Base-by-base conservation (phyloP, 306 rosid genomes). In the Cucumis melo region DNA sequence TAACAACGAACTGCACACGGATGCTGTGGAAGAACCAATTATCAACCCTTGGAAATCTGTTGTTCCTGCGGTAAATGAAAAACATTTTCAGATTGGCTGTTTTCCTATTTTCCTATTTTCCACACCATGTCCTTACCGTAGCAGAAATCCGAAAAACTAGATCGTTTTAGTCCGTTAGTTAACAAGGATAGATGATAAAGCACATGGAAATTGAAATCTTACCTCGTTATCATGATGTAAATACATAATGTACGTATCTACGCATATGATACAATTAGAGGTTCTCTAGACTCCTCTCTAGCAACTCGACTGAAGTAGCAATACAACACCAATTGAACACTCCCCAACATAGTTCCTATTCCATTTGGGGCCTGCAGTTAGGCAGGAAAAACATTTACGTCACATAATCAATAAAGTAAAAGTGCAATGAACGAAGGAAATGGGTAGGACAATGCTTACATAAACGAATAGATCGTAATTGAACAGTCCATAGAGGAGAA, bases 361-460 rank as follows among this genome's bases (percentile, higher is more conserved):
- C 97, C 98, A 79, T 93, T 93, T 41, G 98, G 98, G 42, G 81
- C 88, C 98, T 93, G 86, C 82, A 77, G 82, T 73, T 60, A 38
- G 42, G 82, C 68, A 55, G 24, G 20, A 36, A 50, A 51, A 38
- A 55, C 19, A 48, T 57, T 76, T 32, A 61, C 4, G n/a, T 78
- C 10, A 0, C 32, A 41, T 73, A 57, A 39, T 3, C 13, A 67
- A 79, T 32, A 76, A 66, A 64, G 71, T 19, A 65, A 15, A 36
- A 1, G 4, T 7, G 15, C 27, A 13, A 53, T 24, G 13, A 78
- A 46, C n/a, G 16, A 57, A 54, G 76, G 15, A 61, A 24, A 50
- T 59, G 57, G 39, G 54, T 16, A 65, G 10, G 74, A 66, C 57
- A 55, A 81, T 38, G n/a, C 97, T 93, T 87, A 90, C 97, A 81